phyloP scores from a whole-genome alignment of 2,329 filamentous ascomycete species.

The Drechslera avenae region DNA sequence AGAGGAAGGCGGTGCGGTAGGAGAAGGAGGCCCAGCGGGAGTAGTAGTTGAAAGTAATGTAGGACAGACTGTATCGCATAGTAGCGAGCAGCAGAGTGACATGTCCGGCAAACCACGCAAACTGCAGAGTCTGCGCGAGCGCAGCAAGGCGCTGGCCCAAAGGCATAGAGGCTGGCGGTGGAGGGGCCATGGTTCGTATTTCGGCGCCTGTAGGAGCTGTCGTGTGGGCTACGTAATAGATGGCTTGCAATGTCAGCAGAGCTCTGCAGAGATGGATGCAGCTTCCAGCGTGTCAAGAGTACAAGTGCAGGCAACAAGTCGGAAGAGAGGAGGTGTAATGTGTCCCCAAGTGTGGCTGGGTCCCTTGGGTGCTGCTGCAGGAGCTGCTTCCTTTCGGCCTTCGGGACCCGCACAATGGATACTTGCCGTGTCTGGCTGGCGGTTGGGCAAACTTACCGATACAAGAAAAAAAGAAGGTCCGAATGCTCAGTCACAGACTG shows the following conservation, averaged over 20 bases:
- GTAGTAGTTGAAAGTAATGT: conserved; percentile 86
- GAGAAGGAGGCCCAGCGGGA: conserved; percentile 76
- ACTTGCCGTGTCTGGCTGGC: conserved; percentile 28
- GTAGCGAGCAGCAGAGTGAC: conserved; percentile 83
- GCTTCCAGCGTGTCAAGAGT: conserved; percentile 20
- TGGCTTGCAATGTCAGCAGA: conserved; percentile 32
- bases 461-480: conserved; percentile 23
- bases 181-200: conserved; percentile 68
- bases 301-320: conserved; percentile 14
- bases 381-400: conserved; percentile 19
- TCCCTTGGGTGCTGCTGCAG: conserved; percentile 30
- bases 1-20: conserved; percentile 88
- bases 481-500: conserved; percentile 4
- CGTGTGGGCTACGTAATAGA: conserved; percentile 33
- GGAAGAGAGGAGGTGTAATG: conserved; percentile 37
- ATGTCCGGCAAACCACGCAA: conserved; percentile 75
- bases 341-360: conserved; percentile 45
- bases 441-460: conserved; percentile 36
- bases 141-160: conserved; percentile 74
- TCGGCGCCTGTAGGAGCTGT: conserved; percentile 26
- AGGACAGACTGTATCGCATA: conserved; percentile 81
- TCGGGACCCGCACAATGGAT: conserved; percentile 30
- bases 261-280: conserved; percentile 17
- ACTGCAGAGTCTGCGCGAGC: conserved; percentile 90
- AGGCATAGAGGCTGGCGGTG: conserved; percentile 71